Evolutionary conservation across 179 eudicot genomes (phyloP), one percentile per base, ranked within the genome.

Genomic region (Beta corolliflora): DNA sequence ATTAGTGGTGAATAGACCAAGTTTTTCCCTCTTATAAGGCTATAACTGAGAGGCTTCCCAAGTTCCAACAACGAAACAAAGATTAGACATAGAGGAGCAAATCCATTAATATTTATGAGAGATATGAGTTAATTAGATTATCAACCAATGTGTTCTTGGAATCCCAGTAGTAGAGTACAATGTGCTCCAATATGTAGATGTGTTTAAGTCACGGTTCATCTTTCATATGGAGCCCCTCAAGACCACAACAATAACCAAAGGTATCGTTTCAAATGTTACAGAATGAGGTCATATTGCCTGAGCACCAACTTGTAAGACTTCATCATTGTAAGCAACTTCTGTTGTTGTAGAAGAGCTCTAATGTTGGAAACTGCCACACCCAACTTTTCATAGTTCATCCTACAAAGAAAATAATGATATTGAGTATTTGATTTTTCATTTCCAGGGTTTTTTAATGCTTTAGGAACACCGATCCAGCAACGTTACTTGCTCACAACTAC

Each of bases 301-400:
- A 12, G 21, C 50, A 53, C 48, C 66, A 29, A 46, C 41, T 56
- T 3, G n/a, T 36, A 52, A 36, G 31, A 11, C 3, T 41, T n/a
- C 67, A 29, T 31, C 59, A 53, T 79, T 29, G 67, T 54, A 59
- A 66, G 45, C 58, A 50, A 66, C 44, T 46, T 69, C 53, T 7
- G 61, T 41, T 31, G 44, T 52, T 58, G 60, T 18, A 31, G 53
- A 53, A 72, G 23, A 63, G 18, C 66, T 29, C 12, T 25, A 53
- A 58, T 3, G 41, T 54, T 29, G 15, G 14, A 52, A 3, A 52
- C 14, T 23, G n/a, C 11, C 3, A 66, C 18, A 63, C 8, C 8
- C 15, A 25, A 48, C 21, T 71, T 36, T 16, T 85, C 83, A 85
- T 18, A 82, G 68, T 80, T 85, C 88, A 85, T 85, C 88, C 88